These are phyloP conservation scores for Vanrija sp. DNA, from an alignment of 1,284 basidiomycete species.

Conservation along the genomic window DNA sequence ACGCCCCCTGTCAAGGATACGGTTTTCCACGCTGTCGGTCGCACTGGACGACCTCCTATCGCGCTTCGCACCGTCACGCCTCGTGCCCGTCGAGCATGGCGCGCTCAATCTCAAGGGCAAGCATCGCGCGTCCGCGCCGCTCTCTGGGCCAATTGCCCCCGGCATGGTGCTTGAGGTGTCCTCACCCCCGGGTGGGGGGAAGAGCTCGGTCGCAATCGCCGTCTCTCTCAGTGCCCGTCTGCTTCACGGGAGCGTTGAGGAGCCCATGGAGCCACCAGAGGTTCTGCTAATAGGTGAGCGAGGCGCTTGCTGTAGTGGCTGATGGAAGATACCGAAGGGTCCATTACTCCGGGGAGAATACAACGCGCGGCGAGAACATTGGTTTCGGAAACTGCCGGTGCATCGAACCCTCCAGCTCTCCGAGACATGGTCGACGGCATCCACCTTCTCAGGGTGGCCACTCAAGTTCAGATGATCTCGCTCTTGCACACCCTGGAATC, in stretches of 20 bases:
- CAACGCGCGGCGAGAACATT: constrained; percentile 20
- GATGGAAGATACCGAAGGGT: constrained; percentile 44
- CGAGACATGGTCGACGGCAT: constrained; percentile 31
- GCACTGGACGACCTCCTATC: constrained; percentile 36
- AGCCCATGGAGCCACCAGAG: constrained; percentile 20
- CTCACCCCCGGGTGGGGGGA: constrained; percentile 46
- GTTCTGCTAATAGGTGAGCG: constrained; percentile 44
- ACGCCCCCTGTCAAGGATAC: constrained; percentile 9
- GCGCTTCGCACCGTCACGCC: constrained; percentile 7
- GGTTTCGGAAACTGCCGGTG: constrained; percentile 5
- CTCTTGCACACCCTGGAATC: constrained; percentile 41
- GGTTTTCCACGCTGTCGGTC: constrained; percentile 34
- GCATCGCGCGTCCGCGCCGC: constrained; percentile 5
- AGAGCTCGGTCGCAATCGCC: constrained; percentile 33
- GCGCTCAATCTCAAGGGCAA: constrained; percentile 18
- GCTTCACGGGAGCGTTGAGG: constrained; percentile 6
- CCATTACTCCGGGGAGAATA: constrained; percentile 33
- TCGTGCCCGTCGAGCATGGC: neutral
- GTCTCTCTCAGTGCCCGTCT: constrained; percentile 35
- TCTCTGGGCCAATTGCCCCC: constrained; percentile 23
- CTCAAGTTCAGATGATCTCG: constrained; percentile 46
- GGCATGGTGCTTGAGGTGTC: constrained; percentile 45
- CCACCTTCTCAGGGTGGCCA: constrained; percentile 41
- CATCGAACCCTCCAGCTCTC: constrained; percentile 1
- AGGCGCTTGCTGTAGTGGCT: neutral